These are phyloP conservation scores for Coemansia sp. DNA, from an alignment of 192 early-diverging fungal genomes.

Conservation along the genomic window DNA sequence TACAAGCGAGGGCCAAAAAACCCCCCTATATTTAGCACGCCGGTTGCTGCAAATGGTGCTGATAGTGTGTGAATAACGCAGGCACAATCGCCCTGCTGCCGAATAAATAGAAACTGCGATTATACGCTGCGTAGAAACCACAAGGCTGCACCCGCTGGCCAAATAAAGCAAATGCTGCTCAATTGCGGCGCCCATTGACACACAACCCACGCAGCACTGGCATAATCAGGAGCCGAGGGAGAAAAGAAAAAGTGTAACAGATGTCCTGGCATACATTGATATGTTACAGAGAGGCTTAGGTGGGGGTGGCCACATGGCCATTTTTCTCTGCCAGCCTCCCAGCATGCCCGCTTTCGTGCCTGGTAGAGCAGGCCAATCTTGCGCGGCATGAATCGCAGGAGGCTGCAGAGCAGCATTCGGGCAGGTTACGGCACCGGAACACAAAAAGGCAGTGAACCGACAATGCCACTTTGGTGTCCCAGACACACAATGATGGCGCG, in stretches of 20 bases:
- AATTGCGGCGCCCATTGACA: slow-evolving; percentile 5
- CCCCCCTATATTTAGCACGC: slow-evolving; percentile 10
- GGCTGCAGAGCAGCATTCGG: slow-evolving; percentile 1
- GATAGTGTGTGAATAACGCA: slow-evolving; percentile 14
- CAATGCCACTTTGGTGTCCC: too few species aligned
- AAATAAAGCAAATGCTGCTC: not conserved
- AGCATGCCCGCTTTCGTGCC: not conserved
- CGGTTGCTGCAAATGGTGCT: slow-evolving; percentile 1
- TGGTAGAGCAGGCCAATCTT: not conserved
- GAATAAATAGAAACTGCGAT: slow-evolving; percentile 15
- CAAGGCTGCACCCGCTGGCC: not conserved
- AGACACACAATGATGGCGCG: too few species aligned
- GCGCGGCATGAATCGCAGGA: not conserved
- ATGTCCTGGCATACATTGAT: not conserved
- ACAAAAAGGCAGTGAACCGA: too few species aligned
- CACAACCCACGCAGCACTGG: slow-evolving; percentile 2
- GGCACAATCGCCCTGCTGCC: not conserved
- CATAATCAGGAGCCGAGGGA: slow-evolving; percentile 5
- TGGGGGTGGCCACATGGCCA: slow-evolving; percentile 4
- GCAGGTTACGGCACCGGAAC: not conserved
- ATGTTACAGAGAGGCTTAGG: slow-evolving; percentile 8
- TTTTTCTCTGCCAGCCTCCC: not conserved
- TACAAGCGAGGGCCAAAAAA: slow-evolving; percentile 8
- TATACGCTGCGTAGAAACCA: slow-evolving; percentile 18
- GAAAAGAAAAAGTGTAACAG: slow-evolving; percentile 7